Evolutionary conservation across 1,284 basidiomycete genomes (phyloP).

Genomic region (Cutaneotrichosporon cavernicola): DNA sequence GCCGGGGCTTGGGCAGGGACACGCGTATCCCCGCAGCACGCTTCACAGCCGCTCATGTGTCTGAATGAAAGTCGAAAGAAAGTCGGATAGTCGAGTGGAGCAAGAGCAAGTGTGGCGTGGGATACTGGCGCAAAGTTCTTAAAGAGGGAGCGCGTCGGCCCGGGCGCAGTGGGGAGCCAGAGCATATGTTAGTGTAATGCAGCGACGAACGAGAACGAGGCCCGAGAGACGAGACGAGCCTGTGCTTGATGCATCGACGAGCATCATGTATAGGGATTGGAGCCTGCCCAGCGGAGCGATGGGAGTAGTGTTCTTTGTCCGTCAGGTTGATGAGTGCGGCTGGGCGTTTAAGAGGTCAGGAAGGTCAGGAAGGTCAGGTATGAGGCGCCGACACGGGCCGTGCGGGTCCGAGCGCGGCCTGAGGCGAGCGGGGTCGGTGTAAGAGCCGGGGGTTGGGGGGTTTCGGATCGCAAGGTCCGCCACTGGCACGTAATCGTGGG

Average conservation of each 20-base stretch:
- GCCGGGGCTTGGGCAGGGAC: not conserved
- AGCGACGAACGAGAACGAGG: too few species aligned
- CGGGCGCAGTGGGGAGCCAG: too few species aligned
- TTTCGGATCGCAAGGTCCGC: not conserved
- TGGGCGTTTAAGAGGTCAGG: too few species aligned
- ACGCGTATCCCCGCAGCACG: constrained; percentile 10
- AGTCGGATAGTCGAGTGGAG: constrained; percentile 1
- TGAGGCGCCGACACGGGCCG: not conserved
- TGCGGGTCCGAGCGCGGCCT: not conserved
- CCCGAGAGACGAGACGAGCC: too few species aligned
- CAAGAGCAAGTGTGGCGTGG: not conserved
- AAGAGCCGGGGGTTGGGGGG: not conserved
- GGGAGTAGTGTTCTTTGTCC: not conserved
- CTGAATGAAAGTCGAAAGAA: not conserved
- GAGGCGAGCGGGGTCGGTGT: not conserved
- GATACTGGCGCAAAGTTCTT: not conserved
- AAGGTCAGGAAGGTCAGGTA: not conserved
- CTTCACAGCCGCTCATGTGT: constrained; percentile 8
- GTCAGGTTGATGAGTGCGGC: too few species aligned
- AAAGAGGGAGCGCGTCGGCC: not conserved
- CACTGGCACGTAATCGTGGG: too few species aligned
- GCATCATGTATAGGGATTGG: too few species aligned
- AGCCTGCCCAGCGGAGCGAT: too few species aligned
- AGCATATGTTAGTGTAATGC: too few species aligned
- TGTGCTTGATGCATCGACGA: too few species aligned